Evolutionary conservation across 305 asterid genomes (phyloP), one percentile per base, ranked within the genome.

Genomic region (Fraxinus sp.): DNA sequence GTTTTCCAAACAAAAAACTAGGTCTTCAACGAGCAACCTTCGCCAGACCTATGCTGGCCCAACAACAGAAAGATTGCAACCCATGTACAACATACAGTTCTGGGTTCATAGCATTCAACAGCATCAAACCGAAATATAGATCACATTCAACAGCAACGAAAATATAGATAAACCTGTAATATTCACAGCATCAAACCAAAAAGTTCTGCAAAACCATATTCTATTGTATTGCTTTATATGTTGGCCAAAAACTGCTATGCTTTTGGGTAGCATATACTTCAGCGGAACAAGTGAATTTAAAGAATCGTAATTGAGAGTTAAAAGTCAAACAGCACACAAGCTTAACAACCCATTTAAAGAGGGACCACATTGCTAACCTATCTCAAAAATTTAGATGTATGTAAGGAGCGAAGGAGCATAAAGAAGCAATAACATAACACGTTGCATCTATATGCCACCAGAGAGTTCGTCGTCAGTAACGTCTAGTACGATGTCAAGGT

Each of bases 361-460:
- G 52, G 79, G 10, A 37, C 49, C 59, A 52, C 62, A 77, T 62
- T 77, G 33, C 76, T 46, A 74, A 68, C 68, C 78, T 77, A 55
- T 77, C 76, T 76, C 36, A 66, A 52, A 22, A 35, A 79, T 76
- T 33, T 71, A 55, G 74, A 11, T 39, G 24, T 46, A 46, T 41
- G 35, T 30, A 8, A 37, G 13, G 64, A 74, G 49, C 36, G 76
- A 74, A 74, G 35, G 24, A 66, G 79, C 59, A 76, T 41, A 83
- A 57, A 44, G 74, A 71, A 68, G 49, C 4, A 0, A 36, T 24
- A 30, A 72, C 74, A 30, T 32, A 73, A 49, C 4, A 78, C 78
- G 46, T 44, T 70, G 64, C 35, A 86, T 18, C 86, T 76, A 77
- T 41, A 78, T 73, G 57, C 75, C 75, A 16, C 74, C 84, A 14